Conservation (phyloP, 768 basidiomycete genomes). For the Ramaria rubella region DNA sequence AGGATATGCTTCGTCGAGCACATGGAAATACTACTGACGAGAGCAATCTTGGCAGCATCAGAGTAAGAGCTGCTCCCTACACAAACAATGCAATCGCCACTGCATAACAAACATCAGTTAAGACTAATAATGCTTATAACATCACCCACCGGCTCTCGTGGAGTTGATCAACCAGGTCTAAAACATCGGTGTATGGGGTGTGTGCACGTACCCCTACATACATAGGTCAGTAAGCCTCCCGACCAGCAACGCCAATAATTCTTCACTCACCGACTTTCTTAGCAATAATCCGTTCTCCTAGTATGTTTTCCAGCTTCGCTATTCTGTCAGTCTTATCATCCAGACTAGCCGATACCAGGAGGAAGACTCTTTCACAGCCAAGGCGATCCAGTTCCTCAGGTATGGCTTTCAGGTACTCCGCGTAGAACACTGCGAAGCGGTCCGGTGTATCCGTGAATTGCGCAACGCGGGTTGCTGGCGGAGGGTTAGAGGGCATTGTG, state of each 20-base stretch:
- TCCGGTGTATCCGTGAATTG: conserved; percentile 7
- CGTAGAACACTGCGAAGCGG: neutral
- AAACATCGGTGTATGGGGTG: conserved; percentile 4
- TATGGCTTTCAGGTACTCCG: neutral
- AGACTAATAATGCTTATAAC: neutral
- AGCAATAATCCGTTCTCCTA: neutral
- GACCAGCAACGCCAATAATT: neutral
- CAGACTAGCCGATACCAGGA: neutral
- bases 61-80: conserved; percentile 4
- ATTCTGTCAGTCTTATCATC: conserved; percentile 1
- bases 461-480: too few species aligned
- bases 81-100: conserved; percentile 1
- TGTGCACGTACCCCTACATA: neutral
- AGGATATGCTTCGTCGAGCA: neutral
- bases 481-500: too few species aligned
- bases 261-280: conserved; percentile 2
- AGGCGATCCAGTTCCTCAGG: neutral
- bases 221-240: neutral
- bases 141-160: neutral
- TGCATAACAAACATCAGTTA: too few species aligned
- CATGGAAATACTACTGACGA: neutral
- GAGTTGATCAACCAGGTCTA: neutral
- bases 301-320: neutral
- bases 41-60: conserved; percentile 6
- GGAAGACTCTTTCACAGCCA: neutral